Conservation (phyloP, 768 basidiomycete species). For the Russula sp. region DNA sequence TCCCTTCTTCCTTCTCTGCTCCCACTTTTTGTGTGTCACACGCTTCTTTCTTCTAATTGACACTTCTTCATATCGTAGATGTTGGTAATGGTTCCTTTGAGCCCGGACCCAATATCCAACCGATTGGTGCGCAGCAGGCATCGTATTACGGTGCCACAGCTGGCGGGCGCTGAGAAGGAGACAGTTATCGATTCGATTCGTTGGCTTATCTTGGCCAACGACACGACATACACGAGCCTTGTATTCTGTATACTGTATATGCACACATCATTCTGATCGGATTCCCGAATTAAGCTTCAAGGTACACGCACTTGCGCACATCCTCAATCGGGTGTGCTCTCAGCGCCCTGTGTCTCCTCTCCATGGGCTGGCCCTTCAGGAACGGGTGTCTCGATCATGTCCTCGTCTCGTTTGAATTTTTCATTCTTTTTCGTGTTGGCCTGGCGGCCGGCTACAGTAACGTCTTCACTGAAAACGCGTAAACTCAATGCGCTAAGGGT, state of each 20-base stretch:
- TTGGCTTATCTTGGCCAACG: not conserved
- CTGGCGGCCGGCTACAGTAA: constrained; percentile 53
- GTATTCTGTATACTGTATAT: not conserved
- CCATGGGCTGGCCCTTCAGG: constrained; percentile 6
- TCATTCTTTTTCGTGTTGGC: constrained; percentile 35
- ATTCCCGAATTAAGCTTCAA: not conserved
- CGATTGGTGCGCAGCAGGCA: constrained; percentile 13
- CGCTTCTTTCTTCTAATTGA: not conserved
- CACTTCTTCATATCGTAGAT: constrained; percentile 28
- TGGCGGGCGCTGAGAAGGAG: constrained; percentile 7
- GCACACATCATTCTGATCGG: not conserved
- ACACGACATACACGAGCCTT: not conserved
- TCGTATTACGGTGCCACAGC: constrained; percentile 20
- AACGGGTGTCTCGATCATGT: not conserved
- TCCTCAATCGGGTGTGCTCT: not conserved
- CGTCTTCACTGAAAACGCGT: constrained; percentile 78
- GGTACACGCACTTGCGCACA: not conserved
- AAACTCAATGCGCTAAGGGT: constrained; percentile 73
- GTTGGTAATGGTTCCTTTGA: constrained; percentile 35
- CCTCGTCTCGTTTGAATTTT: constrained; percentile 1
- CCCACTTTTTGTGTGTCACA: not conserved
- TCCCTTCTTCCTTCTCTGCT: not conserved
- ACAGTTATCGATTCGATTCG: not conserved
- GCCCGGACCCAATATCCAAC: not conserved
- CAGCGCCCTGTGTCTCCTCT: not conserved